These are phyloP conservation scores for Jaltomata sinuosa DNA, from an alignment of 257 asterid genomes.

Conservation along the genomic window DNA sequence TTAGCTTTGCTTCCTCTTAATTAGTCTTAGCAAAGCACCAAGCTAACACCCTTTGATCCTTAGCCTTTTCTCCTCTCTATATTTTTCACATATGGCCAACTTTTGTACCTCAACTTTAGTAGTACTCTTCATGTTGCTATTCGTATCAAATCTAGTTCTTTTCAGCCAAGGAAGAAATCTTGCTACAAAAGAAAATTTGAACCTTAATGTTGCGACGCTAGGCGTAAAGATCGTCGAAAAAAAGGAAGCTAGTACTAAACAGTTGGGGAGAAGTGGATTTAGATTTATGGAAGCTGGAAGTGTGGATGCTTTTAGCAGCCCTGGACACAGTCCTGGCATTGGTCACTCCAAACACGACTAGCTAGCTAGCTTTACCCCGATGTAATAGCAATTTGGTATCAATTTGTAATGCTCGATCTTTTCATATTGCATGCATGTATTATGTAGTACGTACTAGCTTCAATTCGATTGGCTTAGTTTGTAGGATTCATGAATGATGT, in stretches of 20 bases:
- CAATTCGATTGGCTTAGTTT: background rate
- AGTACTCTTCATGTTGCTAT: conserved; percentile 12
- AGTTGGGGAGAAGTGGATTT: background rate
- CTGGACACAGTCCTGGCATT: conserved; percentile 75
- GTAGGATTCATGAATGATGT: background rate
- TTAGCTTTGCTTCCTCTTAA: background rate
- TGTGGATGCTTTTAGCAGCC: conserved; percentile 39
- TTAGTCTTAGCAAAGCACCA: background rate
- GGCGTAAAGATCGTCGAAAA: background rate
- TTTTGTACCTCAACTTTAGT: conserved; percentile 1
- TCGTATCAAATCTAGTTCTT: conserved; percentile 21
- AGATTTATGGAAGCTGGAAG: conserved; percentile 19
- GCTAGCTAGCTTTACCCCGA: background rate
- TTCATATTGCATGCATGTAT: background rate
- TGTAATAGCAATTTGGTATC: background rate
- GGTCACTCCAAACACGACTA: conserved; percentile 64
- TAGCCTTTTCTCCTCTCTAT: background rate
- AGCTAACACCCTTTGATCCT: background rate
- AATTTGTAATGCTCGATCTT: background rate
- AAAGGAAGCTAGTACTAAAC: background rate
- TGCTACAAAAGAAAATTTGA: background rate
- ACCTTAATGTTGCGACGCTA: background rate
- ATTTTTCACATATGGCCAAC: conserved; percentile 16
- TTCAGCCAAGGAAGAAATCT: conserved; percentile 28
- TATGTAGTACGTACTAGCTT: background rate